Conservation (phyloP, 164 flowering plant genomes). For the Saururus chinensis region DNA sequence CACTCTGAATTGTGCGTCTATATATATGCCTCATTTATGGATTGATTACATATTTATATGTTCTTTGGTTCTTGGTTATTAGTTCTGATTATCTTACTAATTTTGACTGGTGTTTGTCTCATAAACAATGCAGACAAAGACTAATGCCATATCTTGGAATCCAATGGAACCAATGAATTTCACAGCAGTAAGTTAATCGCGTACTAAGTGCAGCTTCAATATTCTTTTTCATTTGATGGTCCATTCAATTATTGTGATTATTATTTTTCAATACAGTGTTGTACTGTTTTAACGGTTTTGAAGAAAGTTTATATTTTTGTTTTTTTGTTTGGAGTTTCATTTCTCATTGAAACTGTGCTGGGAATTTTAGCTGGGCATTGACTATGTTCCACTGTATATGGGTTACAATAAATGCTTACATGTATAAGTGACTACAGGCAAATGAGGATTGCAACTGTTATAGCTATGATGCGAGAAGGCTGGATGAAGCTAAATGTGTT, state of each 20-base stretch:
- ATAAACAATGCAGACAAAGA: conserved; percentile 53
- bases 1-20: neutral
- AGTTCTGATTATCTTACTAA: neutral
- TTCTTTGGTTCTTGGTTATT: neutral
- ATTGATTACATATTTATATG: neutral
- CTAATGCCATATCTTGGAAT: conserved; percentile 91
- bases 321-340: no score
- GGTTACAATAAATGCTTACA: neutral
- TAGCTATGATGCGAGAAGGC: conserved; percentile 72
- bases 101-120: conserved; percentile 6
- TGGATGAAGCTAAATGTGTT: conserved; percentile 82
- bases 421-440: conserved; percentile 35
- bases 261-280: neutral
- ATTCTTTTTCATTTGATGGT: no score
- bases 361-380: no score
- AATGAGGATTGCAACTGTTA: conserved; percentile 95
- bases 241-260: neutral
- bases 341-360: no score
- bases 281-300: neutral
- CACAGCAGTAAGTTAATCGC: conserved; percentile 58
- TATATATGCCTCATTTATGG: neutral
- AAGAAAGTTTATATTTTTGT: no score
- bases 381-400: neutral
- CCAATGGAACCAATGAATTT: conserved; percentile 99
- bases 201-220: neutral